These are phyloP conservation scores for Epichloe hybrida DNA, from an alignment of 2,329 filamentous ascomycete species.

Conservation along the genomic window DNA sequence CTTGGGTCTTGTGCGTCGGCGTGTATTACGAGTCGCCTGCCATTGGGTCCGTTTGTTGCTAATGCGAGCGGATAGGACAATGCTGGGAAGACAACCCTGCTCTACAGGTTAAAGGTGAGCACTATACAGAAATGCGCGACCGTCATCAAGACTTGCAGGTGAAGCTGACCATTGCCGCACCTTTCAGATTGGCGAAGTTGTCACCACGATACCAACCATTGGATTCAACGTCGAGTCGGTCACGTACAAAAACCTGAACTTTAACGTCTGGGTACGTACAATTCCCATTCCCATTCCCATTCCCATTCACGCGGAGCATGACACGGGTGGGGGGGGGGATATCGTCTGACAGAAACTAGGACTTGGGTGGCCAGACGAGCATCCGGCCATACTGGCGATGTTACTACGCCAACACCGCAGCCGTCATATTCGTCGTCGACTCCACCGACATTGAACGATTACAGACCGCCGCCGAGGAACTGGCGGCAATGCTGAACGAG, in stretches of 20 bases:
- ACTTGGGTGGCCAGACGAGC: constrained; percentile 94
- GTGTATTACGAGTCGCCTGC: not conserved
- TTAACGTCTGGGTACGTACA: constrained; percentile 87
- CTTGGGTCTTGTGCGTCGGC: constrained; percentile 62
- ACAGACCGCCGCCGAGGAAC: constrained; percentile 82
- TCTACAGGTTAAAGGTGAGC: constrained; percentile 84
- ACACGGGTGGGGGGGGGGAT: too few species aligned
- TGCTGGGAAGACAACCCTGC: constrained; percentile 90
- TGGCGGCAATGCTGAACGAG: constrained; percentile 91
- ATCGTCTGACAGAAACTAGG: constrained; percentile 31
- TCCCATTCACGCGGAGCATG: not conserved
- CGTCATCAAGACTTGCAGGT: not conserved
- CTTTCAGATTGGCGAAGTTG: constrained; percentile 83
- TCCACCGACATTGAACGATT: constrained; percentile 94
- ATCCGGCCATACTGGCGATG: constrained; percentile 98
- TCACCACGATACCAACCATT: constrained; percentile 97
- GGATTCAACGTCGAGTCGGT: constrained; percentile 99
- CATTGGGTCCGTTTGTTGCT: constrained; percentile 3
- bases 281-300: too few species aligned
- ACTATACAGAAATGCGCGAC: not conserved
- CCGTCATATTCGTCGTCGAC: constrained; percentile 97
- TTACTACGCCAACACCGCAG: constrained; percentile 97
- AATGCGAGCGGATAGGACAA: constrained; percentile 55
- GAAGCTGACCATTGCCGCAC: not conserved
- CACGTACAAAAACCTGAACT: constrained; percentile 95